These are phyloP conservation scores for Yamadazyma sp. DNA, from an alignment of 805 yeast species.

Conservation along the genomic window DNA sequence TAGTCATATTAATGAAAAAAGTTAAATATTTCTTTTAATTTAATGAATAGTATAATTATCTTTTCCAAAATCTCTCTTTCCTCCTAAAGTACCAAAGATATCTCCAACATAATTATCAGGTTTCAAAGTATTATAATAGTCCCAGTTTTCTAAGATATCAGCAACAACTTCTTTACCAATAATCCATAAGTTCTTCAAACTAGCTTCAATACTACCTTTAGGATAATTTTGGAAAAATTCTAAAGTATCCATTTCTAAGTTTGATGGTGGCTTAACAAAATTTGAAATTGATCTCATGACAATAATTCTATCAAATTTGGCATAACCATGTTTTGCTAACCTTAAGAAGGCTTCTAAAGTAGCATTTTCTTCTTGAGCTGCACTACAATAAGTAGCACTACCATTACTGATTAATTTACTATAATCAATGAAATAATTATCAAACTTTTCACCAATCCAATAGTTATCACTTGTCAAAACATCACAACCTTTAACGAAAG, in stretches of 20 bases:
- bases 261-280: conserved; percentile 49
- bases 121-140: conserved; percentile 20
- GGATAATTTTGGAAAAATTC: conserved; percentile 47
- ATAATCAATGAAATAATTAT: conserved; percentile 47
- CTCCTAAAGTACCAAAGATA: conserved; percentile 52
- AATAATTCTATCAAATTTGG: conserved; percentile 55
- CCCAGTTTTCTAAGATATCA: conserved; percentile 53
- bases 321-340: conserved; percentile 50
- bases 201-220: conserved; percentile 50
- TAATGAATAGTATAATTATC: conserved; percentile 10
- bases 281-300: conserved; percentile 62
- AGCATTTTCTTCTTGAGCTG: conserved; percentile 69
- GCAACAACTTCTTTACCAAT: conserved; percentile 55
- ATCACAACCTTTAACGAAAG: conserved; percentile 40
- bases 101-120: conserved; percentile 63
- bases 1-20: no score
- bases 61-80: conserved; percentile 39
- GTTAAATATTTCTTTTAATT: no score
- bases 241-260: conserved; percentile 35
- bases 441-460: conserved; percentile 54
- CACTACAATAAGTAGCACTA: conserved; percentile 54
- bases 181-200: conserved; percentile 48
- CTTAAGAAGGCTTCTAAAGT: conserved; percentile 57
- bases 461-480: conserved; percentile 58
- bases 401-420: conserved; percentile 54